Percentiles rank a stretch among this genome's conserved stretches.
These are phyloP conservation scores for Camelina laxa DNA, from an alignment of 345 rosid species.

Conservation along the genomic window DNA sequence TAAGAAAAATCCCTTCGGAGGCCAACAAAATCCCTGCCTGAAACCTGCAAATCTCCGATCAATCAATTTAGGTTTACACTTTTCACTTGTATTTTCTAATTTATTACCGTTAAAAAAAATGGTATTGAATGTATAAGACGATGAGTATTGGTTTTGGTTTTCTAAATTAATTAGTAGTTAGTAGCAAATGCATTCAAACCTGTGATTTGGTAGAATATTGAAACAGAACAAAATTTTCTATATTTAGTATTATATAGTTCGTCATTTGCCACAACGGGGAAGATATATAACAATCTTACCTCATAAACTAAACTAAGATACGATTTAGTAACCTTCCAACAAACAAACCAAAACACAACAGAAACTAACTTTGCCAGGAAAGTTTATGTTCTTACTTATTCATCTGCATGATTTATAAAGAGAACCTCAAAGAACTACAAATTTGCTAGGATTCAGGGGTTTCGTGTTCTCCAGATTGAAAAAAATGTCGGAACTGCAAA, in stretches of 20 bases:
- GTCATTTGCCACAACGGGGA: neutral
- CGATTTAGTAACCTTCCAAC: neutral
- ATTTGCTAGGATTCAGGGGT: neutral
- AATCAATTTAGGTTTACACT: neutral
- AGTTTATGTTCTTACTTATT: slow-evolving; percentile 8
- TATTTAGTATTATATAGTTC: neutral
- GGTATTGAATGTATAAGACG: neutral
- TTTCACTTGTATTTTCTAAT: neutral
- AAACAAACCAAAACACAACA: slow-evolving; percentile 5
- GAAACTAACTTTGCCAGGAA: neutral
- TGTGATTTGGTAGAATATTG: neutral
- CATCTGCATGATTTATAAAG: neutral
- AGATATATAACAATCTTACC: neutral
- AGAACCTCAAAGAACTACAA: neutral
- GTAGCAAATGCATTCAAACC: neutral
- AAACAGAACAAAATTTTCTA: neutral
- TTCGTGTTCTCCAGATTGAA: neutral
- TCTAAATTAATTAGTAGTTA: neutral
- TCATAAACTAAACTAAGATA: neutral
- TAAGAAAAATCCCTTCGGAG: slow-evolving; percentile 36
- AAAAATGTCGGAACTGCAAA: slow-evolving; percentile 22
- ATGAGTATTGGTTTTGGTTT: neutral
- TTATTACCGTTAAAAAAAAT: neutral
- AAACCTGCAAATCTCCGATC: slow-evolving; percentile 27
- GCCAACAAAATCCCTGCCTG: slow-evolving; percentile 45